Evolutionary conservation across 768 basidiomycete species (phyloP), one percentile per base, ranked within the genome.

Genomic region (Agrocybe praecox): DNA sequence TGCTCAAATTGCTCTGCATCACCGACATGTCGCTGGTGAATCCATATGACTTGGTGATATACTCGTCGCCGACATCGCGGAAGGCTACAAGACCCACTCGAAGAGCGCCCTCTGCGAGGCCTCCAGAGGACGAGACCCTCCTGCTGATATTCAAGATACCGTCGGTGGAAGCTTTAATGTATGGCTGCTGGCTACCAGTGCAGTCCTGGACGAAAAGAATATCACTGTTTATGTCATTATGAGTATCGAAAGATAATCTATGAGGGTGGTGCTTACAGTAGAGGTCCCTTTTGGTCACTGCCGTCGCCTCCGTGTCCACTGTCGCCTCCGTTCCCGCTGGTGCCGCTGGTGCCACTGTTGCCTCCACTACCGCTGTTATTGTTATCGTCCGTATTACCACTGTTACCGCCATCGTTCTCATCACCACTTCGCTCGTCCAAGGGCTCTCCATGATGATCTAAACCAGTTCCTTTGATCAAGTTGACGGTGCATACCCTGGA

Each of bases 121-220:
- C 22, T 22, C 50, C 50, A 12, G 36, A 21, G 11, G 50, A 12
- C n/a, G 36, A 40, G 5, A 40, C 12, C 5, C 12, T 14, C 4
- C 14, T 14, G 2, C 21, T 24, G 23, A 60, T 55, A 24, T 19
- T 52, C 8, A 45, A 26, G 46, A 55, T 60, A 18, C 19, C 47
- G 36, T 60, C 50, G 44, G 42, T 52, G 33, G 48, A 40, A 34
- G 40, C 21, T 19, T 49, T 42, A 50, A 60, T 60, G 33, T 60
- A 60, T 9, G 58, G 58, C 45, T 52, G 49, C 46, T 60, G 58
- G 24, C 58, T 60, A 6, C 43, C 58, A 12, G 58, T 60, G 34
- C 50, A 52, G 34, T 60, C 58, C 29, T 56, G 58, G 21, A 60
- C 44, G 34, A 60, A 56, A 40, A 60, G 45, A 21, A 60, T 46